These are phyloP conservation scores for Phlegmacium glaucopus DNA, from an alignment of 768 basidiomycete genomes.

Conservation along the genomic window DNA sequence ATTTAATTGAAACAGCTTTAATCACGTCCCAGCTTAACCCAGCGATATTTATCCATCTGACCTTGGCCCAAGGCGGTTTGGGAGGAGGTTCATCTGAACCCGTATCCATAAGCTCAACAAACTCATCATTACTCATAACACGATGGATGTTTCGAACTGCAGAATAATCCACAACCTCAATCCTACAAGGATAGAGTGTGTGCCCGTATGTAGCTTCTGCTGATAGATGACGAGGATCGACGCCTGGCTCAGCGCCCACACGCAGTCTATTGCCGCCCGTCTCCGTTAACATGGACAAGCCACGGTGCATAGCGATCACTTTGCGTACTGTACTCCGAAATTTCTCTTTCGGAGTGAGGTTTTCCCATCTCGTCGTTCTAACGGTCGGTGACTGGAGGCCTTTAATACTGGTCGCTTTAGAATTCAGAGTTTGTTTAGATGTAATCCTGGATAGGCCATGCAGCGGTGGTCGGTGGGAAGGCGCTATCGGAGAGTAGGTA, in stretches of 20 bases:
- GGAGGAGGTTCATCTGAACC: slow-evolving; percentile 32
- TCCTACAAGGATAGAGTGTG: slow-evolving; percentile 57
- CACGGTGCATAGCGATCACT: slow-evolving; percentile 60
- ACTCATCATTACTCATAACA: slow-evolving; percentile 58
- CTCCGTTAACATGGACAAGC: slow-evolving; percentile 32
- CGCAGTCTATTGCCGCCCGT: slow-evolving; percentile 22
- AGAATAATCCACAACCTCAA: slow-evolving; percentile 68
- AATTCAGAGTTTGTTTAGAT: slow-evolving; percentile 13
- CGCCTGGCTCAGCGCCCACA: slow-evolving; percentile 68
- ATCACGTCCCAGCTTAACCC: slow-evolving; percentile 73
- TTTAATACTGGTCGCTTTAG: slow-evolving; percentile 15
- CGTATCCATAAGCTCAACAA: slow-evolving; percentile 52
- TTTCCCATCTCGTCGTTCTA: slow-evolving; percentile 11
- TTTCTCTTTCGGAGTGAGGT: slow-evolving; percentile 40
- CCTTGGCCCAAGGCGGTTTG: slow-evolving; percentile 60
- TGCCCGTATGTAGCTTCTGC: slow-evolving; percentile 55
- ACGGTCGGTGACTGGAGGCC: slow-evolving; percentile 5
- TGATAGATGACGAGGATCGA: slow-evolving; percentile 61
- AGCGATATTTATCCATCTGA: slow-evolving; percentile 72
- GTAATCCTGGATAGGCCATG: slow-evolving; percentile 14
- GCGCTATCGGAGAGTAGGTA: slow-evolving; percentile 6
- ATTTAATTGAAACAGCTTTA: slow-evolving; percentile 61
- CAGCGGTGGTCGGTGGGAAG: background rate
- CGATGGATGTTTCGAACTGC: slow-evolving; percentile 48
- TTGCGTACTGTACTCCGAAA: slow-evolving; percentile 57